Conservation (phyloP, 805 yeast species). For the Candida multigemmis region DNA sequence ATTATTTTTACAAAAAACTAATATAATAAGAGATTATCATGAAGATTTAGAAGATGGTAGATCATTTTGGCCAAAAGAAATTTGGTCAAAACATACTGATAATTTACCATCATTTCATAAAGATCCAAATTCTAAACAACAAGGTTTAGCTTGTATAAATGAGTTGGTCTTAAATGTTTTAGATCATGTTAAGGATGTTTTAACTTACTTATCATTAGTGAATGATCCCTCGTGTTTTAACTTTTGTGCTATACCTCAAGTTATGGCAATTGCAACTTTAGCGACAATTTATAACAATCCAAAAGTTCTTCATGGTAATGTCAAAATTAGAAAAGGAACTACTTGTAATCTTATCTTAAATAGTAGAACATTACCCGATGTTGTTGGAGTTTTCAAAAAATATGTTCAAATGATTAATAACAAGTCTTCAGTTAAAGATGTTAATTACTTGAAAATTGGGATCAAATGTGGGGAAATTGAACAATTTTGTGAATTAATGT, state of each 20-base stretch:
- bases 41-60: constrained; percentile 91
- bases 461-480: constrained; percentile 82
- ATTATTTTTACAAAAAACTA: constrained; percentile 87
- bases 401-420: constrained; percentile 72
- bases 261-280: constrained; percentile 95
- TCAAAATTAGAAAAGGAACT: constrained; percentile 86
- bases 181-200: constrained; percentile 66
- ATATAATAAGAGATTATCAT: constrained; percentile 88
- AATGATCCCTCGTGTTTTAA: constrained; percentile 77
- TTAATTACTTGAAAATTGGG: constrained; percentile 77
- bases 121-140: constrained; percentile 33
- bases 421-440: constrained; percentile 72
- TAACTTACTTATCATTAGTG: constrained; percentile 66
- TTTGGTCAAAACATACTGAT: constrained; percentile 78
- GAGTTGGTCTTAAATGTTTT: constrained; percentile 76
- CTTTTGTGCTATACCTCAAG: constrained; percentile 97
- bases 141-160: constrained; percentile 69
- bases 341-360: constrained; percentile 69
- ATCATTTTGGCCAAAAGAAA: constrained; percentile 92
- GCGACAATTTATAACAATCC: constrained; percentile 80
- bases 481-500: constrained; percentile 73
- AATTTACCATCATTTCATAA: constrained; percentile 48
- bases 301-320: constrained; percentile 55
- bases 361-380: constrained; percentile 67
- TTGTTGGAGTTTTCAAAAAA: constrained; percentile 65